Evolutionary conservation across 2,329 filamentous ascomycete genomes (phyloP).

Genomic region (Verticillium zaregamsianum): DNA sequence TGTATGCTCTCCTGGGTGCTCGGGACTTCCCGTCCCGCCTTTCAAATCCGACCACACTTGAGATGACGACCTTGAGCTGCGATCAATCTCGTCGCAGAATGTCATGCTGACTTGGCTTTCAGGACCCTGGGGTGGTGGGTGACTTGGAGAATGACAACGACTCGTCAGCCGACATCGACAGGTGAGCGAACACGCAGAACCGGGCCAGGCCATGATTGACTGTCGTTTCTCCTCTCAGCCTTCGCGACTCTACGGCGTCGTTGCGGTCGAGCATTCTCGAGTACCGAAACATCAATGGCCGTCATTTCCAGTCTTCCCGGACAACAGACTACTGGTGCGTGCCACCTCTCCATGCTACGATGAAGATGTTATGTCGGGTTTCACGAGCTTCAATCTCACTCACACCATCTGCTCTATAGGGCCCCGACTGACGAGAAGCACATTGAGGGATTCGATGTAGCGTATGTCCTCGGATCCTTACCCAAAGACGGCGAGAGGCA

Average conservation of each 20-base stretch:
- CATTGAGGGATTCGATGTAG: conserved; percentile 10
- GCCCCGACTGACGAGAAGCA: conserved; percentile 15
- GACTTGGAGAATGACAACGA: not conserved
- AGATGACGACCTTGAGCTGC: not conserved
- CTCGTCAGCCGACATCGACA: not conserved
- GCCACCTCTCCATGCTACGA: not conserved
- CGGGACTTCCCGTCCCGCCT: not conserved
- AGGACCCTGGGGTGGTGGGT: not conserved
- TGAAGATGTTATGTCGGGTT: not conserved
- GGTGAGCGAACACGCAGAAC: not conserved
- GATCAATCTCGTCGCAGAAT: not conserved
- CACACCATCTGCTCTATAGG: conserved; percentile 5
- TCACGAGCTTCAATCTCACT: not conserved
- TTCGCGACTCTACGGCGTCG: conserved; percentile 21
- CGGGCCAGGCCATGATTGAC: not conserved
- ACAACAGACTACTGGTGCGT: conserved; percentile 21
- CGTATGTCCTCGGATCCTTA: conserved; percentile 1
- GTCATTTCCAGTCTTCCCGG: conserved; percentile 23
- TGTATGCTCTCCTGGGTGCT: not conserved
- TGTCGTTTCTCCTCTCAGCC: not conserved
- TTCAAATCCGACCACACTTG: no score
- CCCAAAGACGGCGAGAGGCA: no score
- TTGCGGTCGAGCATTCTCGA: conserved; percentile 26
- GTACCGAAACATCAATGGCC: conserved; percentile 26
- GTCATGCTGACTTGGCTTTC: not conserved